Percentiles rank a stretch among this genome's conserved stretches.
Evolutionary conservation across 1,284 basidiomycete genomes (phyloP).

Genomic region (Mycena sp.): DNA sequence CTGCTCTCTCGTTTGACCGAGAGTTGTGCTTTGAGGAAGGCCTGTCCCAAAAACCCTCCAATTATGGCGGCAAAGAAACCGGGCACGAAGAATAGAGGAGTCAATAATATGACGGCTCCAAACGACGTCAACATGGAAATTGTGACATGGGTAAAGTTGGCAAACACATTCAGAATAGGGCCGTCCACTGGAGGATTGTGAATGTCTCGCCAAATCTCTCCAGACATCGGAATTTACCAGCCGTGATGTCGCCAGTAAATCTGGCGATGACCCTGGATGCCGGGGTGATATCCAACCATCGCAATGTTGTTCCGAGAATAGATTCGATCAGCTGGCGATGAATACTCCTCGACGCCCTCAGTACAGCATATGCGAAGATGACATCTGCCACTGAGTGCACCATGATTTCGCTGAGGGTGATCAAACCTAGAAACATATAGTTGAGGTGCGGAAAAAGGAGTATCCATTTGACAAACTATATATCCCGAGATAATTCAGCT

Average conservation of each 20-base stretch:
- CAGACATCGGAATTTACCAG: conserved; percentile 19
- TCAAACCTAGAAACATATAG: no score
- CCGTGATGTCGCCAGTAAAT: conserved; percentile 50
- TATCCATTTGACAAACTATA: no score
- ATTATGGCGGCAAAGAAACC: conserved; percentile 51
- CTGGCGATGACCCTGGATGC: no score
- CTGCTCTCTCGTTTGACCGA: conserved; percentile 81
- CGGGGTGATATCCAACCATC: no score
- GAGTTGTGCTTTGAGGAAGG: conserved; percentile 79
- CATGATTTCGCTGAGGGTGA: no score
- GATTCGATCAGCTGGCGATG: no score
- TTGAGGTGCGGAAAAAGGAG: no score
- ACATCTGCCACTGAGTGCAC: no score
- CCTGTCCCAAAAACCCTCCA: conserved; percentile 39
- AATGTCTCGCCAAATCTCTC: background rate
- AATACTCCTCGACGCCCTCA: no score
- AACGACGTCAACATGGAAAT: conserved; percentile 42
- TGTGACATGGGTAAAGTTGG: conserved; percentile 38
- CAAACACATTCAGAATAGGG: conserved; percentile 48
- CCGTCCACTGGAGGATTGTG: conserved; percentile 50
- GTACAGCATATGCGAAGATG: no score
- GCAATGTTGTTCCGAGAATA: no score
- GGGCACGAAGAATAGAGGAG: conserved; percentile 49
- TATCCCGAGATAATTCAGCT: conserved; percentile 58
- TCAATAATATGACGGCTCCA: no score